A percentile compares a stretch with the other conserved stretches of the same genome.
These are phyloP conservation scores for Petasospora fabianii DNA, from an alignment of 1,139 yeast genomes.

Conservation along the genomic window DNA sequence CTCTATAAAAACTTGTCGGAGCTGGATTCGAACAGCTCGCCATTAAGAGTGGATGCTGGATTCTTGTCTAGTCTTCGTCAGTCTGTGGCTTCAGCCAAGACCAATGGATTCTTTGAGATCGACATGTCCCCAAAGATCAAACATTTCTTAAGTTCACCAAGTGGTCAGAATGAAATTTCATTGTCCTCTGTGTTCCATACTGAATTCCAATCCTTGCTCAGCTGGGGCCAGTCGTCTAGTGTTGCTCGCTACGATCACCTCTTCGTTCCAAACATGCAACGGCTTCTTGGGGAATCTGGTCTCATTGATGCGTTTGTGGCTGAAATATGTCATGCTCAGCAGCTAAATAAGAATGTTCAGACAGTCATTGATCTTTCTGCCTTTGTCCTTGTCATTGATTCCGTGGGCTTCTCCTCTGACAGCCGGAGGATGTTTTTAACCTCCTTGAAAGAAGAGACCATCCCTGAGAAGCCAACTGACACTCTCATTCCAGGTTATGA, in stretches of 20 bases:
- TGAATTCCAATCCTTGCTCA: slow-evolving; percentile 19
- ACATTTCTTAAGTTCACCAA: slow-evolving; percentile 3
- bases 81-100: slow-evolving; percentile 3
- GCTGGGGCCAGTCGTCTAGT: slow-evolving; percentile 24
- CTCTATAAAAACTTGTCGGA: slow-evolving; percentile 21
- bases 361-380: slow-evolving; percentile 20
- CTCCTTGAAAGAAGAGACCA: slow-evolving; percentile 11
- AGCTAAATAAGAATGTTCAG: slow-evolving; percentile 17
- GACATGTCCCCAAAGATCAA: slow-evolving; percentile 11
- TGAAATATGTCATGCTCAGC: slow-evolving; percentile 17
- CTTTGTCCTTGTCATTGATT: slow-evolving; percentile 14
- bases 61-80: slow-evolving; percentile 17
- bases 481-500: slow-evolving; percentile 4
- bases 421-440: slow-evolving; percentile 10
- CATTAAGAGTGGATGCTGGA: slow-evolving; percentile 16
- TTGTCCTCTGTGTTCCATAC: slow-evolving; percentile 17
- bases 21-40: slow-evolving; percentile 11
- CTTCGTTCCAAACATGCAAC: slow-evolving; percentile 13
- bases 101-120: slow-evolving; percentile 15
- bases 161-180: slow-evolving; percentile 9
- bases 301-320: slow-evolving; percentile 21
- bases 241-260: slow-evolving; percentile 20
- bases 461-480: slow-evolving; percentile 2
- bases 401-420: slow-evolving; percentile 11
- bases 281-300: slow-evolving; percentile 18